Evolutionary conservation across 345 rosid species (phyloP).

Genomic region (Erucastrum elatum): DNA sequence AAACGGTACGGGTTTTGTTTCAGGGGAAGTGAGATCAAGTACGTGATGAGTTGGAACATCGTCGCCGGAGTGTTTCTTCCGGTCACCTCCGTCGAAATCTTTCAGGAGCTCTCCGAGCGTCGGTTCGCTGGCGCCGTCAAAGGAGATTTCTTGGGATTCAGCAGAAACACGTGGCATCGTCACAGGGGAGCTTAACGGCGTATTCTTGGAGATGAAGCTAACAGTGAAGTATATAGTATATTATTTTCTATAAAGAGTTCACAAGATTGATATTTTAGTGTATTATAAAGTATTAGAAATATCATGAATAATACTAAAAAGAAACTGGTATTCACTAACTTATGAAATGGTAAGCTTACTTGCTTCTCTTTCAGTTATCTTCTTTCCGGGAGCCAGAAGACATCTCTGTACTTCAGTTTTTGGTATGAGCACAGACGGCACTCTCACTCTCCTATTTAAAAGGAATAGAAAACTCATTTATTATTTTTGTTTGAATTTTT

Average conservation of each 20-base stretch:
- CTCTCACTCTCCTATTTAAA: conserved; percentile 12
- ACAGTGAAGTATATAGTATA: background rate
- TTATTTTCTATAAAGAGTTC: background rate
- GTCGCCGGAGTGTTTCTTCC: conserved; percentile 50
- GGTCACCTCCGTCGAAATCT: conserved; percentile 50
- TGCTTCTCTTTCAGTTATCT: conserved; percentile 4
- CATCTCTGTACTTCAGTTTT: background rate
- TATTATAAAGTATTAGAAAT: background rate
- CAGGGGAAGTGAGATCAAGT: conserved; percentile 40
- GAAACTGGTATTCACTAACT: background rate
- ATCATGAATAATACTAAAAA: background rate
- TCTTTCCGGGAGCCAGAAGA: background rate
- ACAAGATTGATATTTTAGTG: background rate
- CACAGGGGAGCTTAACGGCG: conserved; percentile 9
- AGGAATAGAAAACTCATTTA: background rate
- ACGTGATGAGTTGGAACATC: conserved; percentile 57
- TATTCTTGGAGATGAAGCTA: conserved; percentile 7
- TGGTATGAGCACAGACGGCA: background rate
- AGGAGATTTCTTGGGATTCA: background rate
- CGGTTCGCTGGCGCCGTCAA: conserved; percentile 26
- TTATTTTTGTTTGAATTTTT: background rate
- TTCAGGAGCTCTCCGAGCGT: conserved; percentile 73
- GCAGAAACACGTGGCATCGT: conserved; percentile 36
- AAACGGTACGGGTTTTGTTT: conserved; percentile 53
- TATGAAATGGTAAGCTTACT: conserved; percentile 21